Evolutionary conservation across 352 stramenopile species (phyloP).

Genomic region (Pythium grandisporangium): DNA sequence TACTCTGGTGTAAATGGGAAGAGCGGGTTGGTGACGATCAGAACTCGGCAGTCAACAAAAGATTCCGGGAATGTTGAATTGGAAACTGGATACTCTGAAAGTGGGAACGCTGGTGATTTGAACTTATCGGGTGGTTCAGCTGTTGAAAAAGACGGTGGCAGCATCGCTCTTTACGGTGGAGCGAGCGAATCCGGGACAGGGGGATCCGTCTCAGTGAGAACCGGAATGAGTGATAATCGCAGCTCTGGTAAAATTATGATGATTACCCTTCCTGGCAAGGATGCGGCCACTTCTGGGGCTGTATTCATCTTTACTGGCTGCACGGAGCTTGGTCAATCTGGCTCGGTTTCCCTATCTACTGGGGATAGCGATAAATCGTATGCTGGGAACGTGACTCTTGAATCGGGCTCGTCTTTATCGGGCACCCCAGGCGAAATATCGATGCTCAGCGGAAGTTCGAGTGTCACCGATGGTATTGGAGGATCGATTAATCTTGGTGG

Average conservation of each 20-base stretch:
- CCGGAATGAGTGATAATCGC: background rate
- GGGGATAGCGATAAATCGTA: slow-evolving; percentile 16
- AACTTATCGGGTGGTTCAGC: background rate
- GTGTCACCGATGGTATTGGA: slow-evolving; percentile 2
- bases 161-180: slow-evolving; percentile 3
- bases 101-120: background rate
- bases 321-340: background rate
- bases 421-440: slow-evolving; percentile 16
- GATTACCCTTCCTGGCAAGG: background rate
- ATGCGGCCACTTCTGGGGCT: slow-evolving; percentile 1
- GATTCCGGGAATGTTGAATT: slow-evolving; percentile 2
- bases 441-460: slow-evolving; percentile 8
- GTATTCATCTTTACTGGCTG: slow-evolving; percentile 1
- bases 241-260: background rate
- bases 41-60: slow-evolving; percentile 4
- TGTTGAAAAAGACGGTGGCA: background rate
- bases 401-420: slow-evolving; percentile 20
- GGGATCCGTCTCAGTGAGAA: background rate
- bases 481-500: slow-evolving; percentile 20
- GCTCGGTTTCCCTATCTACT: slow-evolving; percentile 17
- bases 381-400: slow-evolving; percentile 36
- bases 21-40: slow-evolving; percentile 2
- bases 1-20: background rate
- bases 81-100: background rate
- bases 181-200: background rate